Evolutionary conservation across 192 early-diverging fungal genomes (phyloP).

Genomic region (Backusella liffmaniae): DNA sequence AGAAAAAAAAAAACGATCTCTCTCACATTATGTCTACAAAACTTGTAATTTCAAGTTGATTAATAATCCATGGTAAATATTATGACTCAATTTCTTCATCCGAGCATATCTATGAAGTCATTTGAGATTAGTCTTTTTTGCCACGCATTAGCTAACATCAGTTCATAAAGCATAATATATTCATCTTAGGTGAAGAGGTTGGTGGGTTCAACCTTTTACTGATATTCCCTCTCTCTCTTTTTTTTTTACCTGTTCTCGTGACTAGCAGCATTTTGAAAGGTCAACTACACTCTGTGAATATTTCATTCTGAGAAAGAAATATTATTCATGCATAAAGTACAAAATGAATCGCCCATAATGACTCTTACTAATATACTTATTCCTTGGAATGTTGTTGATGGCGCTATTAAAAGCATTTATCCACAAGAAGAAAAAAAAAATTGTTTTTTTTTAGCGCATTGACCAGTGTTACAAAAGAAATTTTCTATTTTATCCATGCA

Average conservation of each 20-base stretch:
- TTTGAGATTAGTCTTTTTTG: not conserved
- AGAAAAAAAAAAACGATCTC: not conserved
- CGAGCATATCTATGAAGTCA: not conserved
- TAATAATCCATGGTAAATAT: not conserved
- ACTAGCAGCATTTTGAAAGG: not conserved
- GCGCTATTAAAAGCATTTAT: not conserved
- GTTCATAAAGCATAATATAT: not conserved
- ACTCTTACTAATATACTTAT: not conserved
- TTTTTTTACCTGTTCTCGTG: not conserved
- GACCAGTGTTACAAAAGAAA: not conserved
- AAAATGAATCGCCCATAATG: not conserved
- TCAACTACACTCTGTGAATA: not conserved
- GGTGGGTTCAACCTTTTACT: not conserved
- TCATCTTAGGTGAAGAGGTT: not conserved
- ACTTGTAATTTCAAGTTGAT: not conserved
- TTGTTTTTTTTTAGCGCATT: not conserved
- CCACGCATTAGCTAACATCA: not conserved
- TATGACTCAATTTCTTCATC: not conserved
- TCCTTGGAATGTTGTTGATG: not conserved
- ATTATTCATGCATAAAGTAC: not conserved
- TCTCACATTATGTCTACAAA: not conserved
- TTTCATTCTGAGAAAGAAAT: not conserved
- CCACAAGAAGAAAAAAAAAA: not conserved
- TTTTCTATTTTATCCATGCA: not conserved
- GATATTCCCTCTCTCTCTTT: not conserved